Base-by-base conservation (phyloP, 495 filamentous ascomycete species). In the Aspergillus baeticus region DNA sequence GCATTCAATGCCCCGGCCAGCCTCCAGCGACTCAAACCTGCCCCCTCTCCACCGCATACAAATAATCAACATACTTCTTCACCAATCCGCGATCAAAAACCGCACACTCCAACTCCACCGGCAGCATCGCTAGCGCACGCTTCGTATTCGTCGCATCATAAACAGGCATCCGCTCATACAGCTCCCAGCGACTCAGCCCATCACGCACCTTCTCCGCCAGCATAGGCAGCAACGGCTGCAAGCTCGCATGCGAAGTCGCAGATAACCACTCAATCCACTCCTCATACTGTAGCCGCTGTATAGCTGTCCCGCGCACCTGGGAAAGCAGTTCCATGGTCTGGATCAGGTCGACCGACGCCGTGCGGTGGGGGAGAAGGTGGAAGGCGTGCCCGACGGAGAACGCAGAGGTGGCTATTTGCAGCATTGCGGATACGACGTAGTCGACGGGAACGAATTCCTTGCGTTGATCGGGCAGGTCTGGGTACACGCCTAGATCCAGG, bases 361-460 rank as follows among this genome's bases (percentile, higher is more conserved):
- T 15, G 3, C 8, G n/a, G n/a, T 18, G 8, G 1, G 20, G 34
- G 7, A 8, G 33, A 5, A 48, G 34, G 34, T 23, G 8, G 7
- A 38, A 37, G 3, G 47, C 35, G 7, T 51, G 47, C 1, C 34
- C 47, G 4, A 51, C 26, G 26, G 26, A 29, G 26, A 29, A 29
- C 4, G 8, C 26, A 7, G 14, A 11, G 5, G 48, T 10, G 4
- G 54, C 51, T n/a, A 61, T 56, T 3, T 54, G 51, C 15, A 55
- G 21, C 14, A 64, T 49, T 4, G 47, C 41, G 2, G 46, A 20
- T 1, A 44, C 47, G 10, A 56, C 62, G 20, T 48, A 61, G 21
- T 64, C 58, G 0, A 64, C 51, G 2, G 62, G 55, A 14, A 64
- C 29, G 20, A 59, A 43, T 11, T 61, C 51, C 6, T 52, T 33